Base-by-base conservation (phyloP, 177 flowering plant genomes). In the Telopea speciosissima region DNA sequence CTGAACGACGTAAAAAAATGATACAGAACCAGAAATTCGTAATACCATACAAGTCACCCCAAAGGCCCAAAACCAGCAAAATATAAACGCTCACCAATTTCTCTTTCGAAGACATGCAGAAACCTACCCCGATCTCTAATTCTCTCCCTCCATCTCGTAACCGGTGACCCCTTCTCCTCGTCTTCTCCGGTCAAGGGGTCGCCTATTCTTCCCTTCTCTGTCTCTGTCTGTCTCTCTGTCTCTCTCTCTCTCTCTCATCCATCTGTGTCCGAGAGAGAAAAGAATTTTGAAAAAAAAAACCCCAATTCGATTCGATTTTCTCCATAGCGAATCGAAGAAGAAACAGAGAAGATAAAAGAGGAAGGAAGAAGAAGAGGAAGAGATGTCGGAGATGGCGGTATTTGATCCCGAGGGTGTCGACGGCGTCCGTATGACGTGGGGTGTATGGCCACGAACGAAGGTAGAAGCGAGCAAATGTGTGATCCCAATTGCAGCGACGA, bases 361-460 rank as follows among this genome's bases (percentile, higher is more conserved):
- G 13, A 7, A 63, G 12, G 33, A 63, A 25, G 24, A 19, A 14
- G 10, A n/a, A 49, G 17, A 28, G 31, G 31, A 10, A 26, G 31
- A 28, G 52, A 82, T 85, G 91, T 74, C 92, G 67, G 92, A 89
- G 72, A 84, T 85, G 88, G 84, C 86, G 61, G 78, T 67, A 67
- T 52, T 80, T 61, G 97, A 89, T 72, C 88, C 84, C 0, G 97
- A 90, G 45, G 93, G 92, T 1, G 78, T 90, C 58, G 97, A 95
- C 69, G 96, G 90, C n/a, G 90, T 95, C 2, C 90, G 99, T 0
- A 95, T 92, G 97, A 80, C 97, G 16, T 95, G 97, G 97, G 89
- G 89, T 80, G 81, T 76, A 3, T 90, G 97, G 97, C 99, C 99
- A 1, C 80, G 89, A 25, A 82, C 96, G 66, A 95, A 92, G 63